phyloP scores from a whole-genome alignment of 305 asterid genomes.

The Stenogyne calaminthoides region DNA sequence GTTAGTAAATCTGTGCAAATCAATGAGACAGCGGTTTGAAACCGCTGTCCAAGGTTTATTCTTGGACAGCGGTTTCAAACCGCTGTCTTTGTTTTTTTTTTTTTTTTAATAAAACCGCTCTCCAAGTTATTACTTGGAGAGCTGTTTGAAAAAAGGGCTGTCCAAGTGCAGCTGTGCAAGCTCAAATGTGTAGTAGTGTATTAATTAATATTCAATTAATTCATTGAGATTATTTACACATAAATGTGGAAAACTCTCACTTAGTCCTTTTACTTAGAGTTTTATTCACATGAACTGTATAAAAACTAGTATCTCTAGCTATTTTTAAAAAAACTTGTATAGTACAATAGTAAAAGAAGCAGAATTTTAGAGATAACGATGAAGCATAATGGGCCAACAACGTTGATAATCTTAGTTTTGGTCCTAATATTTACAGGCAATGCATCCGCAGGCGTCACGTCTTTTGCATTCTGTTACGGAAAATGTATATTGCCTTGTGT shows the following conservation, averaged over 20 bases:
- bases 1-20: too few species aligned
- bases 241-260: neutral
- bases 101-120: too few species aligned
- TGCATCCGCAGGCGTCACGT: neutral
- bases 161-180: too few species aligned
- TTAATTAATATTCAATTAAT: neutral
- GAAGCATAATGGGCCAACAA: neutral
- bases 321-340: neutral
- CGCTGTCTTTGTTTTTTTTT: too few species aligned
- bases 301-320: neutral
- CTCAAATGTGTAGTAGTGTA: too few species aligned
- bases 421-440: neutral
- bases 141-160: too few species aligned
- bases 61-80: too few species aligned
- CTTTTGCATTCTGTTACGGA: slow-evolving; percentile 17
- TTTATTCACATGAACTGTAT: neutral
- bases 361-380: neutral
- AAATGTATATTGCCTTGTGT: slow-evolving; percentile 7
- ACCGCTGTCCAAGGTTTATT: too few species aligned
- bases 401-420: too few species aligned
- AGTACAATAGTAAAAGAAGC: neutral
- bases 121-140: too few species aligned
- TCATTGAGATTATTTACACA: neutral
- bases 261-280: neutral
- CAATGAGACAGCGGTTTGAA: too few species aligned